Base-by-base conservation (phyloP, 176 grass and related monocot species). In the Leersia perrieri region DNA sequence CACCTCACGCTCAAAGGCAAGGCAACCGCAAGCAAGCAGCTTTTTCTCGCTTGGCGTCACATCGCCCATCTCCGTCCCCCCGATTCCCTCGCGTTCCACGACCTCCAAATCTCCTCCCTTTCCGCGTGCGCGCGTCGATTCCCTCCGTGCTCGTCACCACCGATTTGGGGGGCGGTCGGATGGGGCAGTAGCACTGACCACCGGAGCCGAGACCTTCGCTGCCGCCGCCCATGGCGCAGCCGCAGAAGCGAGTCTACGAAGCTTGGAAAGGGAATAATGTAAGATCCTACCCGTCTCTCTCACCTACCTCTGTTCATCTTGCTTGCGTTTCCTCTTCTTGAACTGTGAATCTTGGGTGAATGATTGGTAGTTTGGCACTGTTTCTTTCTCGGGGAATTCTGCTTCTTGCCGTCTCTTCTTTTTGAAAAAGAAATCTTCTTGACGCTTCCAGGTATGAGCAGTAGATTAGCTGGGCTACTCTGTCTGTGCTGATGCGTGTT, bases 211-310 rank as follows among this genome's bases (percentile, higher is more conserved):
- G 64, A 51, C 83, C 44, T 36, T 61, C 72, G 87, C 75, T 60
- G 34, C 36, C 80, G 87, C 75, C 66, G 34, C 36, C 80, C 82
- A 97, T 97, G 94, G 89, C 91, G 82, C 82, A 69, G 38, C 82
- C 81, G 81, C 87, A 88, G 53, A 58, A 58, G 76, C 91, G 85
- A 44, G 81, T 90, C 5, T 92, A 94, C 79, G 86, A 94, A 83
- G 80, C 83, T 44, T 97, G 91, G 91, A 88, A 94, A 87, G 94
- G 85, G 73, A 97, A 94, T 62, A 97, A 97, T 90, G 94, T 97
- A 88, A 80, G 82, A 75, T 88, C 74, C 64, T 74, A 3, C 68
- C 72, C 51, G 12, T 35, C 49, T 30, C 57, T 53, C 10, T 74
- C 30, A 31, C 62, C 34, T 30, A 0, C 66, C 29, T 70, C 9